Evolutionary conservation across 2,329 filamentous ascomycete species (phyloP), one percentile per base, ranked within the genome.

Genomic region (Blastomyces silverae): DNA sequence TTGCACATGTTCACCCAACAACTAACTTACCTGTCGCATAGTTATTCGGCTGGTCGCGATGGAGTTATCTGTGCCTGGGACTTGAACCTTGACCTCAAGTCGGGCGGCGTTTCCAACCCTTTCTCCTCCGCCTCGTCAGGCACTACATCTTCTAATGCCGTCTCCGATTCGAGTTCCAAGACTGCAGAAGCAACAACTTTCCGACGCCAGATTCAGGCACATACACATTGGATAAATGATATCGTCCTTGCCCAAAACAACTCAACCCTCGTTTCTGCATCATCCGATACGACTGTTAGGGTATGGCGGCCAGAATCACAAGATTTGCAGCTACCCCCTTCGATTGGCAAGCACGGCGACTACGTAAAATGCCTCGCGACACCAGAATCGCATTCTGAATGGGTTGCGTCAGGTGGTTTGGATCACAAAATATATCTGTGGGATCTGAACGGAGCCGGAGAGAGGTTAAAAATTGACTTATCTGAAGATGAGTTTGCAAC

Each of bases 41-140:
- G 92, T 72, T 99, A 97, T 79, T 97, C 94, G 57, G 94, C 91
- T 69, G 94, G 94, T 66, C 89, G 94, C 74, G 94, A 99, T 78
- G 94, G 94, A 71, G 89, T 94, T 61, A 89, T 99, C 70, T 99
- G 94, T 79, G 91, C 93, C 67, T 99, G 94, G 94, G 88, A 97
- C 77, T 81, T 97, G 63, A 85, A 91, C 72, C 85, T 90, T 73
- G 84, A 91, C 74, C 81, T 90, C 68, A 79, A 79, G 50, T 64
- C 61, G 28, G 61, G 34, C 50, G 37, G 13, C 28, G 25, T 37
- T 48, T 53, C 53, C 58, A 73, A 74, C 61, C 66, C 70, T 8
- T 71, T 79, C 66, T 73, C 74, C 22, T 78, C 79, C 57, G 64
- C 72, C 66, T 67, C 76, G 13, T 69, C 73, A 6, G 68, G 68